phyloP scores from a whole-genome alignment of 73 alveolate species.

The Stentor coeruleus region DNA sequence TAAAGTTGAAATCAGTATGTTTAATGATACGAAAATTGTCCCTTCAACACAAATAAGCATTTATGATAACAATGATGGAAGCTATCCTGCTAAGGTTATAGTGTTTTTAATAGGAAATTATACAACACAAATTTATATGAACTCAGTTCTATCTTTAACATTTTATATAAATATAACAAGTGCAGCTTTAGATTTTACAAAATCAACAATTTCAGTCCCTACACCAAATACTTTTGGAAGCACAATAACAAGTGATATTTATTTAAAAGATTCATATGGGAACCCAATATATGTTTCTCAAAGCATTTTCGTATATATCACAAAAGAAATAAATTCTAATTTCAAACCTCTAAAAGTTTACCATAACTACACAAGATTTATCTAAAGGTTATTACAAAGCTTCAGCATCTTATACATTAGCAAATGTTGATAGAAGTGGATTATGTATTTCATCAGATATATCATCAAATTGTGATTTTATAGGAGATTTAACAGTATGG shows the following conservation, averaged over 20 bases:
- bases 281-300: not conserved
- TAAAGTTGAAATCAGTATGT: not conserved
- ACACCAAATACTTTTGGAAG: not conserved
- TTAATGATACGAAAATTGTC: not conserved
- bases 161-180: not conserved
- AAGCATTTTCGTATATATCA: not conserved
- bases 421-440: constrained; percentile 16
- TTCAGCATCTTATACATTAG: not conserved
- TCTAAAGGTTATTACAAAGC: not conserved
- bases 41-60: not conserved
- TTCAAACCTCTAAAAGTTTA: not conserved
- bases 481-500: not conserved
- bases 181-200: not conserved
- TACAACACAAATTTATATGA: not conserved
- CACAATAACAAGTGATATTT: not conserved
- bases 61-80: constrained; percentile 8
- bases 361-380: not conserved
- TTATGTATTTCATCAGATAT: not conserved
- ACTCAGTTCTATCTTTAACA: not conserved
- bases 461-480: not conserved
- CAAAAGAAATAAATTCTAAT: constrained; percentile 2
- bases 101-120: not conserved
- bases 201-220: constrained; percentile 22
- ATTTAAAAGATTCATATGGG: not conserved
- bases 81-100: not conserved